These are phyloP conservation scores for Pichia sp. DNA, from an alignment of 1,139 yeast species.

Conservation along the genomic window DNA sequence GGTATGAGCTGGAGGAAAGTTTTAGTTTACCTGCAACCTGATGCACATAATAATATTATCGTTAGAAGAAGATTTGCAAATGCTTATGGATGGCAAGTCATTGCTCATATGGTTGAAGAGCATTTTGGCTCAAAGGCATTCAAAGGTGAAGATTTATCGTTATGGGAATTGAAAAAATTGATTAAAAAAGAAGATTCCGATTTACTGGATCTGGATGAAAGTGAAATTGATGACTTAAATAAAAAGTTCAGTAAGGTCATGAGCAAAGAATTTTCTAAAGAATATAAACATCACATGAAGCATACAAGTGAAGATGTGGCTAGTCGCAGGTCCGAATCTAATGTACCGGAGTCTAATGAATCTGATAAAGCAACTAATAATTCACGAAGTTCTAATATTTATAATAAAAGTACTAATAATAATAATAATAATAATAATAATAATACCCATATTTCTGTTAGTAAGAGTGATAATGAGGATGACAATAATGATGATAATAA, in stretches of 20 bases:
- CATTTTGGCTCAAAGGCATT: constrained; percentile 43
- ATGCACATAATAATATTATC: constrained; percentile 90
- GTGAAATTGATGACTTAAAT: constrained; percentile 9
- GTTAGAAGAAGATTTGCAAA: constrained; percentile 87
- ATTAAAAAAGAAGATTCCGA: not conserved
- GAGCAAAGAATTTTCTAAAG: constrained; percentile 12
- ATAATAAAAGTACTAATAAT: not conserved
- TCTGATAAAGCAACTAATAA: not conserved
- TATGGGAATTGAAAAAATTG: constrained; percentile 16
- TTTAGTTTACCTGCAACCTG: constrained; percentile 77
- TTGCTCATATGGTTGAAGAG: constrained; percentile 67
- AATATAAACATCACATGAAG: not conserved
- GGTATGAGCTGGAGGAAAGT: constrained; percentile 91
- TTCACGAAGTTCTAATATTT: not conserved
- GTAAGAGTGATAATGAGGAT: not conserved
- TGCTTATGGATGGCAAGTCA: constrained; percentile 95
- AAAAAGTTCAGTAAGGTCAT: constrained; percentile 11
- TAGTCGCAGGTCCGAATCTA: not conserved
- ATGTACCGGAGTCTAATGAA: not conserved
- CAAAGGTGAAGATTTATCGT: constrained; percentile 21
- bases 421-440: not conserved
- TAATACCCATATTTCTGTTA: not conserved
- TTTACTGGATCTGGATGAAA: constrained; percentile 10
- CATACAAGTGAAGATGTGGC: not conserved
- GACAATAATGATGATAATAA: not conserved